A percentile compares a stretch with the other conserved stretches of the same genome.
phyloP scores from a whole-genome alignment of 2,329 filamentous ascomycete species.

The Nemania sp. region DNA sequence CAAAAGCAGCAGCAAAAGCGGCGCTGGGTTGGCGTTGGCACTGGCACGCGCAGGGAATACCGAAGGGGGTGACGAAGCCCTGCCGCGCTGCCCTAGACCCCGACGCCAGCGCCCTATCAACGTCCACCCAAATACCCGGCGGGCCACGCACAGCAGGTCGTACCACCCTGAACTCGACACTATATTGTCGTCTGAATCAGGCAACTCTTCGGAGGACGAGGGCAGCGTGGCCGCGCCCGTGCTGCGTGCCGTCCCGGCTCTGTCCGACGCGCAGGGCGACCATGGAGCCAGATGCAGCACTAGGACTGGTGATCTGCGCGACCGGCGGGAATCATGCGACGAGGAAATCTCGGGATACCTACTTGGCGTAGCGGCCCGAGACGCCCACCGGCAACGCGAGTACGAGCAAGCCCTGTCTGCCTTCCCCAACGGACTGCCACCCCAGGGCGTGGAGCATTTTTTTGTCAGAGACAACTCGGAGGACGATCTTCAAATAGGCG shows the following conservation, averaged over 20 bases:
- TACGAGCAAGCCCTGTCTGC: conserved; percentile 76
- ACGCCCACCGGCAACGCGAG: conserved; percentile 74
- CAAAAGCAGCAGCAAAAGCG: conserved; percentile 17
- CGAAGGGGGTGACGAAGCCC: conserved; percentile 36
- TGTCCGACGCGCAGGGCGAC: conserved; percentile 36
- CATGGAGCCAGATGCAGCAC: conserved; percentile 38
- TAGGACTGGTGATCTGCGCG: conserved; percentile 44
- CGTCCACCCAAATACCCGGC: conserved; percentile 46
- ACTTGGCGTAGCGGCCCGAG: conserved; percentile 76
- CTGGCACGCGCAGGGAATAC: conserved; percentile 22
- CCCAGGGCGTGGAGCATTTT: conserved; percentile 73
- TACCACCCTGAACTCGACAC: conserved; percentile 48
- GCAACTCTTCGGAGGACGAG: conserved; percentile 42
- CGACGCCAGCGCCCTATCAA: conserved; percentile 46
- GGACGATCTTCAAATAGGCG: conserved; percentile 51
- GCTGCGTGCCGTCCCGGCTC: conserved; percentile 30
- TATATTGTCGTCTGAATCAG: conserved; percentile 50
- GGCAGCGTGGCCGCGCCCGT: conserved; percentile 18
- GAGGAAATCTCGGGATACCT: conserved; percentile 76
- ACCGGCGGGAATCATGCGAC: conserved; percentile 71
- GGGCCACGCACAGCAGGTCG: conserved; percentile 45
- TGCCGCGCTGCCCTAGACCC: conserved; percentile 43
- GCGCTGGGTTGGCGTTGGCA: conserved; percentile 26
- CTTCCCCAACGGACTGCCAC: conserved; percentile 70
- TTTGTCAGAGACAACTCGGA: conserved; percentile 66